A percentile compares a stretch with the other conserved stretches of the same genome.
Evolutionary conservation across 176 grass and related monocot genomes (phyloP).

Genomic region (Triticum timopheevii): DNA sequence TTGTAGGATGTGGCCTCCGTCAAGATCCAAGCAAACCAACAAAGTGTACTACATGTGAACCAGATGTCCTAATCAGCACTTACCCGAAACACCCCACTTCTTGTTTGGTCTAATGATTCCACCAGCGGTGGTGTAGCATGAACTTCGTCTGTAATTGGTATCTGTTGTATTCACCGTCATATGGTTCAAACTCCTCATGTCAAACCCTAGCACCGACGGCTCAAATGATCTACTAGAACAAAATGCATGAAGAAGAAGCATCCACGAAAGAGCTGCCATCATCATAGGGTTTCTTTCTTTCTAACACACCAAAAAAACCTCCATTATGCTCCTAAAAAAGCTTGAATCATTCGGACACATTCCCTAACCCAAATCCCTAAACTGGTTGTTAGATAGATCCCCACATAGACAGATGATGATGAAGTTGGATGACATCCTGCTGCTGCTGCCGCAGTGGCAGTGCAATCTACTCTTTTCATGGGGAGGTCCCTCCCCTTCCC

Average conservation of each 20-base stretch:
- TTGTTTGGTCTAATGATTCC: neutral
- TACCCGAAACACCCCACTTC: neutral
- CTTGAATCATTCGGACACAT: neutral
- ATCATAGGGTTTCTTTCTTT: neutral
- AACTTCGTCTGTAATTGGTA: too few relatives aligned
- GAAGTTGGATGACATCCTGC: neutral
- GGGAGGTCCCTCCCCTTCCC: neutral
- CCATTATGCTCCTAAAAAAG: neutral
- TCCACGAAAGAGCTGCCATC: neutral
- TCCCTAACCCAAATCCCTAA: constrained; percentile 7
- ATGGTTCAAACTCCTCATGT: neutral
- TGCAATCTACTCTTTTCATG: constrained; percentile 19
- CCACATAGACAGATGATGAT: constrained; percentile 9
- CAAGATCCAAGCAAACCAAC: neutral
- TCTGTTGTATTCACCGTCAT: too few relatives aligned
- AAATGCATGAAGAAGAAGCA: neutral
- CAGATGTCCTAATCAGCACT: too few relatives aligned
- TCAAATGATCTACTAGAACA: neutral
- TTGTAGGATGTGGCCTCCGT: too few relatives aligned
- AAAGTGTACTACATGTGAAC: neutral
- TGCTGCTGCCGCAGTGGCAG: neutral
- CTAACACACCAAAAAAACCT: neutral
- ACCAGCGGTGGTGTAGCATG: too few relatives aligned
- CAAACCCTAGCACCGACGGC: neutral
- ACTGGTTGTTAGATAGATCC: neutral